Evolutionary conservation across 2,329 filamentous ascomycete genomes (phyloP).

Genomic region (Alternaria triticina): DNA sequence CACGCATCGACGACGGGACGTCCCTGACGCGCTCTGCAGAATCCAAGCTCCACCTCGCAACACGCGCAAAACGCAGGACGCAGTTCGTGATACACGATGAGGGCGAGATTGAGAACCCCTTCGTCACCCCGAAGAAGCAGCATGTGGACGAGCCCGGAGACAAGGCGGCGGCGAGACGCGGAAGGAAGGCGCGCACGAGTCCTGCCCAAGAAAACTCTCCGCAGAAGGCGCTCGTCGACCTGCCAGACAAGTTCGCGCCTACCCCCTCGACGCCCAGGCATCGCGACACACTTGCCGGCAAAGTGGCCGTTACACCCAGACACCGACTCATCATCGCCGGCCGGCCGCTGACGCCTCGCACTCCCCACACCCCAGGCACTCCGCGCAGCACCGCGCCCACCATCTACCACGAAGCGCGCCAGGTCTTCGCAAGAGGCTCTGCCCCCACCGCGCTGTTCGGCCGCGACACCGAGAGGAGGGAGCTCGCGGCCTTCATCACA

Average conservation of each 20-base stretch:
- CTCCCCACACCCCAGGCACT: conserved; percentile 75
- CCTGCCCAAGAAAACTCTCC: conserved; percentile 57
- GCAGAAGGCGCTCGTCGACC: conserved; percentile 55
- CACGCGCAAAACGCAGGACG: conserved; percentile 52
- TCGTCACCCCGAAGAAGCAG: conserved; percentile 49
- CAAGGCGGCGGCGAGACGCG: conserved; percentile 45
- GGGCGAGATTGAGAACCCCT: conserved; percentile 72
- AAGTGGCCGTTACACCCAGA: conserved; percentile 77
- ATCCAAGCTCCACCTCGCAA: conserved; percentile 29
- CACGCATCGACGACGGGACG: conserved; percentile 30
- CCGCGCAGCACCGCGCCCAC: conserved; percentile 71
- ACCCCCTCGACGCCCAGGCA: conserved; percentile 77
- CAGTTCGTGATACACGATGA: conserved; percentile 59
- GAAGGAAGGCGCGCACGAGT: conserved; percentile 41
- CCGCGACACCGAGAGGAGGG: conserved; percentile 70
- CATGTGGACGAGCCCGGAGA: conserved; percentile 50
- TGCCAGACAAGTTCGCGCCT: conserved; percentile 54
- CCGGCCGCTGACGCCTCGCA: conserved; percentile 77
- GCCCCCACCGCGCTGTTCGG: conserved; percentile 78
- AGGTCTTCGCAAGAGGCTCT: conserved; percentile 82
- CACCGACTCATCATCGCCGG: conserved; percentile 81
- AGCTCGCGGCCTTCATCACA: conserved; percentile 73
- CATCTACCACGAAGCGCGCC: conserved; percentile 84
- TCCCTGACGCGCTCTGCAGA: conserved; percentile 36
- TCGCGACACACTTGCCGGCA: conserved; percentile 75